Base-by-base conservation (phyloP, 2,329 filamentous ascomycete genomes). In the Alternaria tenuissima region DNA sequence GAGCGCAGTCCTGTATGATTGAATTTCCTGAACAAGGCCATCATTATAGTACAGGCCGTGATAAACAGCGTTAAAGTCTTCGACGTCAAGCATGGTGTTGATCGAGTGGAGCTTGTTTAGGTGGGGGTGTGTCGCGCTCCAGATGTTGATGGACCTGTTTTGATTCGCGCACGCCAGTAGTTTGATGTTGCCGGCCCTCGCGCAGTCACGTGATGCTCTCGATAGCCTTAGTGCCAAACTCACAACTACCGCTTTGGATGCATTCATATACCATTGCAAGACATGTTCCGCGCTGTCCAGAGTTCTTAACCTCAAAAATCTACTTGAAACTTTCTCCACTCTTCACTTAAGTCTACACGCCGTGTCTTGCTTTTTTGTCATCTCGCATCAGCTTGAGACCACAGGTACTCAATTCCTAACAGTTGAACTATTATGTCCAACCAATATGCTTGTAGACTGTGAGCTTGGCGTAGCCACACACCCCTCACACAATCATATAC, bases 41-140 rank as follows among this genome's bases (percentile, higher is more conserved):
- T 70, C 60, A 14, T 59, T 69, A 48, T 77, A 77, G 32, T 60
- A 62, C 5, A 69, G 63, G 7, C 65, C 66, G 20, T 69, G 83
- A 67, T 94, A 95, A 1, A 93, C 87, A 8, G 86, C 82, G 22
- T 90, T 84, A 62, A 92, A 92, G 36, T 89, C 84, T 24, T 86
- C 84, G 76, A 89, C 89, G 71, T 90, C 84, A 43, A 89, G 82
- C 85, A 90, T 90, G 41, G 59, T 47, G 20, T 53, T 16, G 39
- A 28, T 5, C 52, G 46, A 38, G 26, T 24, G 28, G 7, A 14
- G 28, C 26, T 46, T 53, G 16, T 28, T 51, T 41, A 30, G 36
- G 36, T 43, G 24, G 30, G 47, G 62, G 44, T 59, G 48, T 24
- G 20, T 36, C 52, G 56, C 59, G 57, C 61, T 53, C 57, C 41